Evolutionary conservation across 352 stramenopile species (phyloP).

Genomic region (Phytophthora megakarya): DNA sequence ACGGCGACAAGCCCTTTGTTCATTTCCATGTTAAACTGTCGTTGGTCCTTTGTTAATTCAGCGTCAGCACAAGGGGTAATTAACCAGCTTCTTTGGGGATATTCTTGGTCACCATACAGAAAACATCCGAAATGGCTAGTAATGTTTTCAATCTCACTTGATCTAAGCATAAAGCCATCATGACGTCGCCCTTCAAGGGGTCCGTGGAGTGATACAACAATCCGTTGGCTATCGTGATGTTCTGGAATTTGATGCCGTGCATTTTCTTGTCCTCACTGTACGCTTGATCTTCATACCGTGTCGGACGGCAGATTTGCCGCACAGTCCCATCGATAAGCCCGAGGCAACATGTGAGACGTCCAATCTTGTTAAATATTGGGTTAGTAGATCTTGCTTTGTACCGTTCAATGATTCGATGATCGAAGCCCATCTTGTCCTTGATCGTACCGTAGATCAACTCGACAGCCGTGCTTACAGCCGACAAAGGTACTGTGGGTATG

Average conservation of each 20-base stretch:
- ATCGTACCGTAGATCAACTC: conserved; percentile 5
- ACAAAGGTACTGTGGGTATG: background rate
- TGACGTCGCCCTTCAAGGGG: conserved; percentile 1
- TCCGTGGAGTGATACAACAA: background rate
- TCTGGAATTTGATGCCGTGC: conserved; percentile 14
- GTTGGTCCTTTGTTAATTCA: too few species aligned
- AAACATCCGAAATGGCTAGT: too few species aligned
- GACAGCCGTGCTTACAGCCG: background rate
- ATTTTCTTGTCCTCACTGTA: conserved; percentile 17
- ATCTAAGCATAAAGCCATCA: conserved; percentile 15
- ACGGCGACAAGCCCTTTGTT: too few species aligned
- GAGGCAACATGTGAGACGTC: background rate
- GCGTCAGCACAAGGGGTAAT: too few species aligned
- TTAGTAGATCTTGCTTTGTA: conserved; percentile 8
- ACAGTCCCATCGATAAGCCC: conserved; percentile 13
- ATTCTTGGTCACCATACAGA: too few species aligned
- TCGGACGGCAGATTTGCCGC: conserved; percentile 7
- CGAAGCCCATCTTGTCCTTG: conserved; percentile 9
- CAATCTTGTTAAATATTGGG: conserved; percentile 8
- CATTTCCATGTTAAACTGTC: too few species aligned
- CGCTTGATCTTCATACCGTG: background rate
- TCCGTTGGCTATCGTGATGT: conserved; percentile 7
- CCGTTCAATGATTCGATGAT: conserved; percentile 2
- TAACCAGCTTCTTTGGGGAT: too few species aligned
- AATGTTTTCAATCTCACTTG: too few species aligned